These are phyloP conservation scores for Talinum fruticosum DNA, from an alignment of 148 eudicot species.

Conservation along the genomic window DNA sequence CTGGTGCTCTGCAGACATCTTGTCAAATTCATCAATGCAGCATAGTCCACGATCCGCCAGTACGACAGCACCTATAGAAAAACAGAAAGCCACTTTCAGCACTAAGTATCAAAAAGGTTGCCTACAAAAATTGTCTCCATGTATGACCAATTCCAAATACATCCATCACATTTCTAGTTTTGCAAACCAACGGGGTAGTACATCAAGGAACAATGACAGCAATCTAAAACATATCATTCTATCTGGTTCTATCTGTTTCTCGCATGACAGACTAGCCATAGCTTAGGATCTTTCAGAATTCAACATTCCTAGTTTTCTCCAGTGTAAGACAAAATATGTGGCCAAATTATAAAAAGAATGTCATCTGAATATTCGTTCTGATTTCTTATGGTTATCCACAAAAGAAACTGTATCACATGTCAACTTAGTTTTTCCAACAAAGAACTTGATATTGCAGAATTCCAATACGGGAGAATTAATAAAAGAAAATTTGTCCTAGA, in stretches of 20 bases:
- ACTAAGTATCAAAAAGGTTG: not conserved
- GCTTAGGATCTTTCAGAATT: not conserved
- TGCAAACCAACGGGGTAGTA: not conserved
- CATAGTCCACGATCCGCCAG: conserved; percentile 96
- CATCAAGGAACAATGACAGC: not conserved
- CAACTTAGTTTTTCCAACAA: not conserved
- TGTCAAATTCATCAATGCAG: conserved; percentile 98
- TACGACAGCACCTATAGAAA: conserved; percentile 83
- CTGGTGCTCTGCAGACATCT: conserved; percentile 99
- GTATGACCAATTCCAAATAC: not conserved
- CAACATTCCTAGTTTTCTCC: not conserved
- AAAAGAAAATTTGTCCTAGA: not conserved
- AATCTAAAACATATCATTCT: not conserved
- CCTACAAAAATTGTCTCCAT: not conserved
- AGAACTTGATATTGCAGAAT: no score
- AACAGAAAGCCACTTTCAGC: conserved; percentile 6
- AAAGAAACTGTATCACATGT: not conserved
- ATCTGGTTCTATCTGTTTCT: not conserved
- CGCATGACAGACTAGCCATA: not conserved
- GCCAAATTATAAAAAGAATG: not conserved
- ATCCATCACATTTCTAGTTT: not conserved
- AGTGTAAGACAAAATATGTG: conserved; percentile 3
- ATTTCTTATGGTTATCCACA: not conserved
- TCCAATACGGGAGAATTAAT: no score
- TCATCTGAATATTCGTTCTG: not conserved